These are phyloP conservation scores for Wickerhamiella shivajii DNA, from an alignment of 805 yeast species.

Conservation along the genomic window DNA sequence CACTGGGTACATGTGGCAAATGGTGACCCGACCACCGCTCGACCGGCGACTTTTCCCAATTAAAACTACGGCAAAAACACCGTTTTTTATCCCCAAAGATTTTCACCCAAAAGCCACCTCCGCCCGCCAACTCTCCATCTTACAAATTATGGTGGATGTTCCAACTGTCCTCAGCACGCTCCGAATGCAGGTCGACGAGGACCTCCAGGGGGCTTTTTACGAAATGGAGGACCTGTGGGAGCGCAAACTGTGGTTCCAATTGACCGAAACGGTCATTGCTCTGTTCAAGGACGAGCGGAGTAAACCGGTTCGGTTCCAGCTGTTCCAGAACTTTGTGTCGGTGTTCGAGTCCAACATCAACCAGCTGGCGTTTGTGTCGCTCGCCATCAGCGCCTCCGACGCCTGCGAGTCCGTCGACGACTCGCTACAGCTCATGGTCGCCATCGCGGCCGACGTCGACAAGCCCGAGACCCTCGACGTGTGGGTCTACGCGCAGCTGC, in stretches of 20 bases:
- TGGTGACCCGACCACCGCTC: background rate
- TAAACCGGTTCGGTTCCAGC: slow-evolving; percentile 40
- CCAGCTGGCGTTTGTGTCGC: slow-evolving; percentile 63
- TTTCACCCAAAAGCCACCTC: too few species aligned
- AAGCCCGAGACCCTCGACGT: slow-evolving; percentile 27
- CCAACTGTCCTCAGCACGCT: slow-evolving; percentile 41
- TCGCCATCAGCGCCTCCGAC: slow-evolving; percentile 43
- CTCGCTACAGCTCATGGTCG: slow-evolving; percentile 35
- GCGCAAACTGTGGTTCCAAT: slow-evolving; percentile 88
- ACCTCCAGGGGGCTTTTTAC: slow-evolving; percentile 44
- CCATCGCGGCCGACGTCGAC: slow-evolving; percentile 33
- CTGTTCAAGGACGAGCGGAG: slow-evolving; percentile 46
- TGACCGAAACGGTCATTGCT: slow-evolving; percentile 50
- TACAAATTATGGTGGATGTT: slow-evolving; percentile 26
- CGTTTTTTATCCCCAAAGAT: too few species aligned
- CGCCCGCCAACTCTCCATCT: too few species aligned
- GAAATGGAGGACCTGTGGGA: slow-evolving; percentile 75
- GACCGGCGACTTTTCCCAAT: background rate
- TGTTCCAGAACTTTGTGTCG: slow-evolving; percentile 57
- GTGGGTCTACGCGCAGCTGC: slow-evolving; percentile 44
- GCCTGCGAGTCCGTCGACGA: slow-evolving; percentile 32
- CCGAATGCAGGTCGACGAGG: slow-evolving; percentile 52
- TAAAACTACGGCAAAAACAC: too few species aligned
- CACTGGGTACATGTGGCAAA: background rate
- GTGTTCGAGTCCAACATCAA: slow-evolving; percentile 59